Percentiles rank a stretch among this genome's conserved stretches.
Conservation (phyloP, 2,329 filamentous ascomycete species). For the Neoarthrinium moseri region DNA sequence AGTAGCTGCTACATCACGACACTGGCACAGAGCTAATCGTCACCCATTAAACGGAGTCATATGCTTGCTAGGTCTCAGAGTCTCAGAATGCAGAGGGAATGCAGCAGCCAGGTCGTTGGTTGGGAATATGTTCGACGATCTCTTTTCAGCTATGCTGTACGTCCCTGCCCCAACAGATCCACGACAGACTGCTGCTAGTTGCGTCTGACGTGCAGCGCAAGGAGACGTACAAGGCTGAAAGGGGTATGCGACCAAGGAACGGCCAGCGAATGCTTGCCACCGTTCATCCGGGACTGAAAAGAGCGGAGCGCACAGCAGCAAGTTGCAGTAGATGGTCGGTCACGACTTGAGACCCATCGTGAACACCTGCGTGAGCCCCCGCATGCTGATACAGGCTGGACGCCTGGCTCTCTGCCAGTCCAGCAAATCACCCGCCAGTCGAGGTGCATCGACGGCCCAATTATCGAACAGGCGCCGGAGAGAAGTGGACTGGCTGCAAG, state of each 20-base stretch:
- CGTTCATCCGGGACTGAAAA: slow-evolving; percentile 11
- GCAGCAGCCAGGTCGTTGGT: too few relatives aligned
- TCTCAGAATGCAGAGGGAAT: too few relatives aligned
- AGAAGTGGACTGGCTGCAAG: not conserved
- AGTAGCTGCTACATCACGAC: too few relatives aligned
- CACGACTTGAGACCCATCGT: too few relatives aligned
- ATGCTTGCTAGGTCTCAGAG: too few relatives aligned
- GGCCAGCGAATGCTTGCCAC: slow-evolving; percentile 12
- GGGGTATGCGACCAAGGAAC: slow-evolving; percentile 16
- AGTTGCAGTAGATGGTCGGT: too few relatives aligned
- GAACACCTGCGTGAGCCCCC: not conserved
- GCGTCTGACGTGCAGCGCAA: slow-evolving; percentile 28
- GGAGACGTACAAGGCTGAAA: slow-evolving; percentile 31
- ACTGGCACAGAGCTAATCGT: too few relatives aligned
- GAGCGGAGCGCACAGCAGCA: slow-evolving; percentile 6
- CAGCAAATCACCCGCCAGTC: not conserved
- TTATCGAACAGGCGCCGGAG: not conserved
- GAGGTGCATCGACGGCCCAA: not conserved
- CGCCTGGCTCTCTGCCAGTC: not conserved
- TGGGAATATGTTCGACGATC: too few relatives aligned
- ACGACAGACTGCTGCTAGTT: slow-evolving; percentile 3
- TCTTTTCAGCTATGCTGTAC: too few relatives aligned
- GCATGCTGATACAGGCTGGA: not conserved
- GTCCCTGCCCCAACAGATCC: too few relatives aligned
- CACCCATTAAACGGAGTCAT: too few relatives aligned